A percentile compares a stretch with the other conserved stretches of the same genome.
Conservation (phyloP, 305 asterid genomes). For the Plantago coronopus region DNA sequence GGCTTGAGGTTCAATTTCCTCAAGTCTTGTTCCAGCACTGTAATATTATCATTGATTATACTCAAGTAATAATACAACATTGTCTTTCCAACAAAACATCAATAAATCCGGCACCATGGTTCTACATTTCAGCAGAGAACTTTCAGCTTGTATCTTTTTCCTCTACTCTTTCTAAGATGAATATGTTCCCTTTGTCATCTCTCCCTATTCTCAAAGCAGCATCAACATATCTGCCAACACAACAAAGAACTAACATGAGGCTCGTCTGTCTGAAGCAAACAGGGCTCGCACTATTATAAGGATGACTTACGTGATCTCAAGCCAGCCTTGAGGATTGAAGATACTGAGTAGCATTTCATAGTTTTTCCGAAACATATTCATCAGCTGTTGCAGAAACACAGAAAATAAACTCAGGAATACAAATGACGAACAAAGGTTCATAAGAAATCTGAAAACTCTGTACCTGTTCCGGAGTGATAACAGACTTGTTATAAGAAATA, state of each 20-base stretch:
- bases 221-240: slow-evolving; percentile 59
- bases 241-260: slow-evolving; percentile 21
- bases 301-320: slow-evolving; percentile 71
- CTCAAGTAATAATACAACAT: neutral
- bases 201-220: slow-evolving; percentile 76
- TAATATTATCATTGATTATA: too few species aligned
- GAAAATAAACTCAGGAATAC: too few species aligned
- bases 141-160: slow-evolving; percentile 15
- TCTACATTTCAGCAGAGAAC: neutral
- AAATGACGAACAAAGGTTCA: too few species aligned
- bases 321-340: slow-evolving; percentile 96
- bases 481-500: slow-evolving; percentile 53
- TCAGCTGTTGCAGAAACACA: slow-evolving; percentile 41
- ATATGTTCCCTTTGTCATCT: slow-evolving; percentile 80
- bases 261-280: neutral
- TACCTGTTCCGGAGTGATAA: slow-evolving; percentile 85
- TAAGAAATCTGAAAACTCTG: neutral
- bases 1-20: too few species aligned
- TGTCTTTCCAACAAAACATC: neutral
- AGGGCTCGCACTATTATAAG: neutral
- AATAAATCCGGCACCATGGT: neutral
- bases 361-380: slow-evolving; percentile 83
- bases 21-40: too few species aligned
- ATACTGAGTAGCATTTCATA: slow-evolving; percentile 67
- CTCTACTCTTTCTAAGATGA: slow-evolving; percentile 60